These are phyloP conservation scores for Sarocladium oryzae DNA, from an alignment of 2,329 filamentous ascomycete species.

Conservation along the genomic window DNA sequence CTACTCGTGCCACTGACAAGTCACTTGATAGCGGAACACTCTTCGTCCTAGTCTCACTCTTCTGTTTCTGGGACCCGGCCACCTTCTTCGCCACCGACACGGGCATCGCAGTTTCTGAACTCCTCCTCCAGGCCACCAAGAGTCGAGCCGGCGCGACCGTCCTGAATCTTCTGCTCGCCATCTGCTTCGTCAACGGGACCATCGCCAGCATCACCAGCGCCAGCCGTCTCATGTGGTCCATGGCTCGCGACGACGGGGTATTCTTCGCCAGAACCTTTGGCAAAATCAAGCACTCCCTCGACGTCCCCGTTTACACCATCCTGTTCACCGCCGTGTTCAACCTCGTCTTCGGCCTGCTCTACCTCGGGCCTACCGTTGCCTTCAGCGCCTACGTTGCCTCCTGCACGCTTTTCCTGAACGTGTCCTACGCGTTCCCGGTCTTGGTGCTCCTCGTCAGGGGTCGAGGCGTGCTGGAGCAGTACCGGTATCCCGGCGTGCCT, in stretches of 20 bases:
- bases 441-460: constrained; percentile 30
- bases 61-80: constrained; percentile 31
- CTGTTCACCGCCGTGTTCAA: constrained; percentile 35
- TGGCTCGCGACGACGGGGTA: constrained; percentile 38
- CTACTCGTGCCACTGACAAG: neutral
- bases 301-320: constrained; percentile 36
- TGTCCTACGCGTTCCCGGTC: constrained; percentile 38
- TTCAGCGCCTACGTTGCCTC: constrained; percentile 40
- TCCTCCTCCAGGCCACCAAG: constrained; percentile 35
- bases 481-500: constrained; percentile 18
- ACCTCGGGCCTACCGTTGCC: constrained; percentile 38
- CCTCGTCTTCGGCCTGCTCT: constrained; percentile 38
- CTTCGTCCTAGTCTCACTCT: constrained; percentile 27
- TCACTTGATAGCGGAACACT: neutral
- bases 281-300: constrained; percentile 28
- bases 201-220: constrained; percentile 37
- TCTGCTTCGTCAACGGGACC: constrained; percentile 40
- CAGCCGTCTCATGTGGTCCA: constrained; percentile 35
- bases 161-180: constrained; percentile 31
- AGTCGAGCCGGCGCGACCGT: constrained; percentile 33
- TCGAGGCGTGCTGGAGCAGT: constrained; percentile 21
- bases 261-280: constrained; percentile 28
- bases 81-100: constrained; percentile 30
- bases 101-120: constrained; percentile 38
- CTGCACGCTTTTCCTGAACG: constrained; percentile 38